Conservation (phyloP, 75 land plant genomes). For the Selaginella moellendorffii region DNA sequence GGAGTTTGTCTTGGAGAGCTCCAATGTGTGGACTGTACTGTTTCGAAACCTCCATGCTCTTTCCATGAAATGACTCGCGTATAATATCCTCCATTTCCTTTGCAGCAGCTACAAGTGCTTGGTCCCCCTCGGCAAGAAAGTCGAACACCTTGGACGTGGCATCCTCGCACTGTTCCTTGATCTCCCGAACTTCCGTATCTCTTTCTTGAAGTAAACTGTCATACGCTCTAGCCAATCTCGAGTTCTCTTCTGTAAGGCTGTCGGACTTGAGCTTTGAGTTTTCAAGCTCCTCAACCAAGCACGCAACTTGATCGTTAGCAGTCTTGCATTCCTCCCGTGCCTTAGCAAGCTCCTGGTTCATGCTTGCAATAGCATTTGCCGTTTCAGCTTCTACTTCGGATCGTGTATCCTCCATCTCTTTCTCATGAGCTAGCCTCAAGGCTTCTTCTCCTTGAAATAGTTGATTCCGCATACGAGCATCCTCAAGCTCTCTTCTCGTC, state of each 20-base stretch:
- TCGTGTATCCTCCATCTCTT: constrained; percentile 57
- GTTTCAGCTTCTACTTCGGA: constrained; percentile 77
- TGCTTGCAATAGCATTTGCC: constrained; percentile 57
- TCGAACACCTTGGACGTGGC: constrained; percentile 41
- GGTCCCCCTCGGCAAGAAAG: constrained; percentile 47
- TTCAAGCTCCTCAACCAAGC: constrained; percentile 17
- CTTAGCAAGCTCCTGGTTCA: constrained; percentile 55
- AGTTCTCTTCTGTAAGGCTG: constrained; percentile 26
- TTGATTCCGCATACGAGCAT: constrained; percentile 29
- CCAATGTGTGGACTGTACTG: constrained; percentile 30
- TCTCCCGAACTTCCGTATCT: constrained; percentile 25
- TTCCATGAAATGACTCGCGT: constrained; percentile 25
- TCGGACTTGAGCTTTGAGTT: constrained; percentile 16
- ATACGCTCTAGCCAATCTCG: constrained; percentile 22
- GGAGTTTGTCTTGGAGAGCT: constrained; percentile 41
- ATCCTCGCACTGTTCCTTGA: constrained; percentile 51
- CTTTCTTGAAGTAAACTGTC: constrained; percentile 23
- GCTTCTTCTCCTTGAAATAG: constrained; percentile 44
- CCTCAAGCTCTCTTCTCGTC: constrained; percentile 52
- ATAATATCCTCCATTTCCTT: constrained; percentile 41
- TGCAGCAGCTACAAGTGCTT: constrained; percentile 45
- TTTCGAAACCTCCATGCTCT: background rate
- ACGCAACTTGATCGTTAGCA: constrained; percentile 6
- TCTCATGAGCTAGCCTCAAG: constrained; percentile 25
- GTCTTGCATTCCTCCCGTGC: constrained; percentile 43